Conservation (phyloP, 2,329 filamentous ascomycete species). For the Penicillium sp. region DNA sequence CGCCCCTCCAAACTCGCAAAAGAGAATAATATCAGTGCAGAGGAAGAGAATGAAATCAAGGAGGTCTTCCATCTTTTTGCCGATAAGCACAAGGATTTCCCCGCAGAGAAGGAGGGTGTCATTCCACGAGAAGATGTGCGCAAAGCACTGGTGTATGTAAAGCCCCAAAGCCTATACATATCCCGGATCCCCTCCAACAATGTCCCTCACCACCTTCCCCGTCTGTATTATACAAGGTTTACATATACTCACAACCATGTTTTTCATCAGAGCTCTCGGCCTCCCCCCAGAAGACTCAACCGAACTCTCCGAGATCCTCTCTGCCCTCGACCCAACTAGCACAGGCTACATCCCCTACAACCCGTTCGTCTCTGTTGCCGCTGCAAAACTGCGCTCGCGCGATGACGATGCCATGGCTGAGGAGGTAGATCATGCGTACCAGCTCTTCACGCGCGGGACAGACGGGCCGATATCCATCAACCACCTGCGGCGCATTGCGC, state of each 20-base stretch:
- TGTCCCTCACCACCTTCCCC: background rate
- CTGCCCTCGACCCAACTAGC: slow-evolving; percentile 78
- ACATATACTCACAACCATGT: background rate
- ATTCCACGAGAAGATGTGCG: slow-evolving; percentile 68
- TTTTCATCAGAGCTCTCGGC: slow-evolving; percentile 69
- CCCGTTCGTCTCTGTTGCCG: slow-evolving; percentile 83
- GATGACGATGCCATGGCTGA: slow-evolving; percentile 56
- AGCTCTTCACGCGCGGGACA: slow-evolving; percentile 66
- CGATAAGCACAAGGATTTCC: slow-evolving; percentile 56
- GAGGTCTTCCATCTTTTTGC: slow-evolving; percentile 87
- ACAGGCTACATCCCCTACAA: slow-evolving; percentile 77
- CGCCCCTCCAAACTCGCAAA: slow-evolving; percentile 87
- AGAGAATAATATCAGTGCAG: slow-evolving; percentile 80
- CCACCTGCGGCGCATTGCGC: slow-evolving; percentile 76
- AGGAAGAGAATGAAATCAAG: slow-evolving; percentile 85
- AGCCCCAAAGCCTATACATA: slow-evolving; percentile 11
- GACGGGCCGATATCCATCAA: slow-evolving; percentile 71
- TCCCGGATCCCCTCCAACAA: background rate
- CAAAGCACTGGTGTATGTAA: slow-evolving; percentile 68
- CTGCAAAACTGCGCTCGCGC: slow-evolving; percentile 72
- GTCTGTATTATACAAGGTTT: background rate
- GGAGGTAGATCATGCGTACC: slow-evolving; percentile 80
- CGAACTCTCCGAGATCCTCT: slow-evolving; percentile 75
- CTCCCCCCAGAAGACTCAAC: slow-evolving; percentile 63
- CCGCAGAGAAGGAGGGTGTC: slow-evolving; percentile 71